These are phyloP conservation scores for Podaxis sp. DNA, from an alignment of 768 basidiomycete species.

Conservation along the genomic window DNA sequence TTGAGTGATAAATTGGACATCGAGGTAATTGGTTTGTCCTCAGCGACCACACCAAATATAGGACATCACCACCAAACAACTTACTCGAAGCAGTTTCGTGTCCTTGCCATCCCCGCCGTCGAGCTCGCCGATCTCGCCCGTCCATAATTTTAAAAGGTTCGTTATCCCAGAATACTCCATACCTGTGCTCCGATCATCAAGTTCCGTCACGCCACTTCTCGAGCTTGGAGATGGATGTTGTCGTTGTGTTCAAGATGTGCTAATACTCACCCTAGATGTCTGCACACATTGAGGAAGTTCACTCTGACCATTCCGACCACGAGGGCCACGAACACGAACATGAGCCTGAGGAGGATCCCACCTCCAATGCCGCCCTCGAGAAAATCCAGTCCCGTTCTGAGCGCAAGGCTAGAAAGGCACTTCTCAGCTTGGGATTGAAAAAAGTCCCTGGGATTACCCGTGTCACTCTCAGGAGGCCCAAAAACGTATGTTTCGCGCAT, in stretches of 20 bases:
- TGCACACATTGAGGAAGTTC: slow-evolving; percentile 79
- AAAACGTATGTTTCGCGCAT: slow-evolving; percentile 60
- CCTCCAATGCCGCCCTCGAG: slow-evolving; percentile 78
- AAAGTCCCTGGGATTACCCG: slow-evolving; percentile 90
- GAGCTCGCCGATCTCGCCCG: slow-evolving; percentile 32
- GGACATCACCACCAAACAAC: slow-evolving; percentile 28
- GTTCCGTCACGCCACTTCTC: neutral
- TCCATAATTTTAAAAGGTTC: slow-evolving; percentile 11
- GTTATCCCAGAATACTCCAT: neutral
- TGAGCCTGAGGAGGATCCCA: slow-evolving; percentile 75
- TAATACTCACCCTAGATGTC: slow-evolving; percentile 53
- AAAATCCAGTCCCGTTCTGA: slow-evolving; percentile 94
- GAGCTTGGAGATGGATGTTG: slow-evolving; percentile 29
- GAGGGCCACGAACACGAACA: slow-evolving; percentile 52
- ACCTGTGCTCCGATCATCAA: slow-evolving; percentile 5
- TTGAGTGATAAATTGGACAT: slow-evolving; percentile 9
- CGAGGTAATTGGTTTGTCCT: slow-evolving; percentile 15
- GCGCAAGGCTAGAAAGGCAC: slow-evolving; percentile 92
- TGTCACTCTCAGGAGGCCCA: slow-evolving; percentile 91
- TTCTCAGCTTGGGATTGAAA: slow-evolving; percentile 88
- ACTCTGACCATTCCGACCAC: slow-evolving; percentile 75
- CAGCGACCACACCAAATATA: slow-evolving; percentile 20
- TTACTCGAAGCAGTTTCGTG: neutral
- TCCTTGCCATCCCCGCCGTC: slow-evolving; percentile 27
- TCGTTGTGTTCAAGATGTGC: slow-evolving; percentile 23